Conservation (phyloP, 768 basidiomycete species). For the Termitomyces bulborhizus region DNA sequence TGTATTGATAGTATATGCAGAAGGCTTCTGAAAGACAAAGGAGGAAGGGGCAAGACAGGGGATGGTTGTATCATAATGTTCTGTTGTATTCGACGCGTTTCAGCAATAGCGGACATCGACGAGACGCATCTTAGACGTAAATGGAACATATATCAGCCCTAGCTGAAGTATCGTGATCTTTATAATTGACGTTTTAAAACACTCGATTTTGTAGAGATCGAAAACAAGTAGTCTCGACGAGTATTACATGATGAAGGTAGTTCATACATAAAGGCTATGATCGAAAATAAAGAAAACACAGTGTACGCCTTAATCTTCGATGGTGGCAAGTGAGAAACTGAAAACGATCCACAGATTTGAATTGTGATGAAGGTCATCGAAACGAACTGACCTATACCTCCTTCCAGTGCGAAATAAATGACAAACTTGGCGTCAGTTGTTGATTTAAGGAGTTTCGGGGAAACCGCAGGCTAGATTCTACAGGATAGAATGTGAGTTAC, state of each 20-base stretch:
- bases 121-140: not conserved
- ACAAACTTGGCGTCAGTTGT: not conserved
- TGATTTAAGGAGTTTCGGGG: not conserved
- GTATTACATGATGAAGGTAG: not conserved
- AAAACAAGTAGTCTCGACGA: not conserved
- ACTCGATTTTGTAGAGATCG: not conserved
- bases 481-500: too few relatives aligned
- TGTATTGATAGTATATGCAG: not conserved
- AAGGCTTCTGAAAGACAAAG: not conserved
- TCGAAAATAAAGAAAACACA: too few relatives aligned
- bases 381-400: not conserved
- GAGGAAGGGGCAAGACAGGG: not conserved
- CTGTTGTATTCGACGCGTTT: too few relatives aligned
- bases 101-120: not conserved
- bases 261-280: not conserved
- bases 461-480: not conserved
- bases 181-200: not conserved
- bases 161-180: too few relatives aligned
- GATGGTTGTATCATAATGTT: not conserved
- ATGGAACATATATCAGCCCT: too few relatives aligned
- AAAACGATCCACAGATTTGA: not conserved
- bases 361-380: not conserved
- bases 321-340: not conserved
- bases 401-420: not conserved
- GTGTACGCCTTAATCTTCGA: not conserved